Evolutionary conservation across 2,329 filamentous ascomycete species (phyloP).

Genomic region (Hymenoscyphus occultus): DNA sequence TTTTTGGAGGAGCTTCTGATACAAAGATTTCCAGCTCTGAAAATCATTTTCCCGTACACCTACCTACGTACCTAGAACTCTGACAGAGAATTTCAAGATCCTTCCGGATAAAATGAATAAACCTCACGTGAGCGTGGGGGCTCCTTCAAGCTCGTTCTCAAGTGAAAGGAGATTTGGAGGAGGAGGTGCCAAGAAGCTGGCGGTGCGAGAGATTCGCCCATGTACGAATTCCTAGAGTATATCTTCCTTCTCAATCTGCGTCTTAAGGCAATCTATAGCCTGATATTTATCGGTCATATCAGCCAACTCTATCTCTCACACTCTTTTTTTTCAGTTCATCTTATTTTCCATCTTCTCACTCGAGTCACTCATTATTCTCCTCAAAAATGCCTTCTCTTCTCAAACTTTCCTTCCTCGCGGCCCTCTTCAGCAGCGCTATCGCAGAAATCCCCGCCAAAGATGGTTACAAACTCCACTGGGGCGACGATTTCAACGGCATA

Average conservation of each 20-base stretch:
- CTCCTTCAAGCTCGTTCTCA: too few species aligned
- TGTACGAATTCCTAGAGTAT: background rate
- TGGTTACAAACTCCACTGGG: conserved; percentile 5
- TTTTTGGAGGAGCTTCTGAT: too few species aligned
- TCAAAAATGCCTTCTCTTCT: conserved; percentile 8
- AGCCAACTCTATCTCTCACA: background rate
- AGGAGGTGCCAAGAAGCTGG: background rate
- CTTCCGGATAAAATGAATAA: too few species aligned
- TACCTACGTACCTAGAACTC: too few species aligned
- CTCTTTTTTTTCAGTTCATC: background rate
- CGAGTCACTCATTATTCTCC: background rate
- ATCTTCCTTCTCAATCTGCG: background rate
- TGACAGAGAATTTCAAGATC: too few species aligned
- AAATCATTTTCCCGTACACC: too few species aligned
- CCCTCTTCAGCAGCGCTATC: background rate
- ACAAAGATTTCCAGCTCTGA: too few species aligned
- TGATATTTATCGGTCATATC: background rate
- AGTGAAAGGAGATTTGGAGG: background rate
- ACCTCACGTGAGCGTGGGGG: too few species aligned
- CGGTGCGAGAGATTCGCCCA: background rate
- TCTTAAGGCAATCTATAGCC: background rate
- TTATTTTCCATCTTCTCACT: background rate
- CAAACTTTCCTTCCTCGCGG: conserved; percentile 11
- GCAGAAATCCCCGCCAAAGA: conserved; percentile 7
- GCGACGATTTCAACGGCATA: conserved; percentile 8